phyloP scores from a whole-genome alignment of 345 rosid species.

The Moringa oleifera region DNA sequence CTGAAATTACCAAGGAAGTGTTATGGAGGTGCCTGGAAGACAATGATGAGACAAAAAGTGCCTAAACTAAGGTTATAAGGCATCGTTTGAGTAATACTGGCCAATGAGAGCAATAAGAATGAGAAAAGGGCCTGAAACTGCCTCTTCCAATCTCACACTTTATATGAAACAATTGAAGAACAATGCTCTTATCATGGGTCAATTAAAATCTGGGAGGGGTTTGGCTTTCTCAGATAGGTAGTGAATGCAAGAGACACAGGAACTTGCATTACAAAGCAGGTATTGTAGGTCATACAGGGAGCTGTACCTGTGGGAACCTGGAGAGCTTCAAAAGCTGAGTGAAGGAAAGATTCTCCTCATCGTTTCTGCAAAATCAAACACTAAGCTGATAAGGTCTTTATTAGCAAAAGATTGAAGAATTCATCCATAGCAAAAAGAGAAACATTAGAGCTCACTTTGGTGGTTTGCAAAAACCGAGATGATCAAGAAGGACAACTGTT shows the following conservation, averaged over 20 bases:
- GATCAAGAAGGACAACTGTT: constrained; percentile 71
- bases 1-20: no score
- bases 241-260: not conserved
- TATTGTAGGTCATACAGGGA: not conserved
- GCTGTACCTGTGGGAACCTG: constrained; percentile 68
- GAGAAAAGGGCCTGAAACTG: not conserved
- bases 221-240: not conserved
- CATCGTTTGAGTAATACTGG: not conserved
- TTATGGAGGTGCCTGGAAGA: no score
- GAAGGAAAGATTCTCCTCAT: constrained; percentile 53
- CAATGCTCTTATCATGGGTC: not conserved
- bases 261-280: not conserved
- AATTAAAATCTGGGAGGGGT: not conserved
- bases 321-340: constrained; percentile 69
- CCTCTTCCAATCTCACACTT: constrained; percentile 2
- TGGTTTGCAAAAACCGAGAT: constrained; percentile 86
- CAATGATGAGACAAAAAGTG: not conserved
- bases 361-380: constrained; percentile 45
- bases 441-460: constrained; percentile 44
- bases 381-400: constrained; percentile 5
- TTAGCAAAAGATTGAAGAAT: constrained; percentile 4
- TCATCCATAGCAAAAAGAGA: constrained; percentile 9
- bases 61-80: not conserved
- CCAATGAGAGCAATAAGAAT: not conserved
- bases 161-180: not conserved